phyloP scores from a whole-genome alignment of 2,329 filamentous ascomycete species.

The Metarhizium sp. region DNA sequence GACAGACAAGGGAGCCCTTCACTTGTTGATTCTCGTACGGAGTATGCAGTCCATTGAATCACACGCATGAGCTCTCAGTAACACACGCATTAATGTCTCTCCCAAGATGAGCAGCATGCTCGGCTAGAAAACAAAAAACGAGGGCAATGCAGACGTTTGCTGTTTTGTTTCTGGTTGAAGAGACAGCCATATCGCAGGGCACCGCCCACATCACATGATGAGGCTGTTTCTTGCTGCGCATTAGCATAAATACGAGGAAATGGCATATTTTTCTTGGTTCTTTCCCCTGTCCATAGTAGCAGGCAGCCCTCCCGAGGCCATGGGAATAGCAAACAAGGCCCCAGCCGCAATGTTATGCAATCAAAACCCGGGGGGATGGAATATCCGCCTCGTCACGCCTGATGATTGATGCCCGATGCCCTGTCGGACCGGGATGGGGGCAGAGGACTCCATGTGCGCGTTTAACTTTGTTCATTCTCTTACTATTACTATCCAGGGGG shows the following conservation, averaged over 20 bases:
- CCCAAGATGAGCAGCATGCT: neutral
- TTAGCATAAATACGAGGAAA: too few relatives aligned
- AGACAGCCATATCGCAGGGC: too few relatives aligned
- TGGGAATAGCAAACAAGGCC: too few relatives aligned
- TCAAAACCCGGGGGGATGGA: too few relatives aligned
- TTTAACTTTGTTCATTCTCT: neutral
- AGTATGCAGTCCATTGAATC: neutral
- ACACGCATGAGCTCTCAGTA: neutral
- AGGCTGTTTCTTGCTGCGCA: neutral
- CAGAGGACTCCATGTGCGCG: too few relatives aligned
- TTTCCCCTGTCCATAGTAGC: too few relatives aligned
- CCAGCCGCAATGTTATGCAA: too few relatives aligned
- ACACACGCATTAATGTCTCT: neutral
- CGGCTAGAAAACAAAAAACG: neutral
- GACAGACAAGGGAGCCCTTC: neutral
- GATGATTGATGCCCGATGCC: too few relatives aligned
- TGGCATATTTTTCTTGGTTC: too few relatives aligned
- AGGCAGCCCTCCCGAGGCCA: too few relatives aligned
- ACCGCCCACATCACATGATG: neutral
- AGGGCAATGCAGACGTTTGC: neutral
- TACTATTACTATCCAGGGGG: neutral
- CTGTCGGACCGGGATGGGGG: too few relatives aligned
- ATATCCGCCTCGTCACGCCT: too few relatives aligned
- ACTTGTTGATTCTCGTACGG: neutral
- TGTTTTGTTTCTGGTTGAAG: neutral